Percentiles rank a stretch among this genome's conserved stretches.
phyloP scores from a whole-genome alignment of 2,329 filamentous ascomycete species.

The Tolypocladium ophioglossoides region DNA sequence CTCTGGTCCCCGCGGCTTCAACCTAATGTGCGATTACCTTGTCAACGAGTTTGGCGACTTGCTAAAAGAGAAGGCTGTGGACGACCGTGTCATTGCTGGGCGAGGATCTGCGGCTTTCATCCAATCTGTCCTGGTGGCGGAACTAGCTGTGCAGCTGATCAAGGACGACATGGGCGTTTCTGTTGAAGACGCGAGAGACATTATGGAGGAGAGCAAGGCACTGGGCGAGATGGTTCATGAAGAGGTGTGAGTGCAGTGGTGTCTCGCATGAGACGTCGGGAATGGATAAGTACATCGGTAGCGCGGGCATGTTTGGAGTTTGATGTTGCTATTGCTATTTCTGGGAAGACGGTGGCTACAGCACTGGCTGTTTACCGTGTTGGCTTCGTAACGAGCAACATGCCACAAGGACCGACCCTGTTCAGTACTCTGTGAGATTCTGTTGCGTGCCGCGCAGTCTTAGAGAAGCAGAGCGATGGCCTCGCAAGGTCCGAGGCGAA shows the following conservation, averaged over 20 bases:
- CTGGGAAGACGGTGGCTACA: neutral
- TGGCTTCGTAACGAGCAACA: neutral
- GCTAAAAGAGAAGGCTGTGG: slow-evolving; percentile 50
- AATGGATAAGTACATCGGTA: neutral
- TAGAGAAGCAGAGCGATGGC: slow-evolving; percentile 22
- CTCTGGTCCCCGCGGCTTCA: slow-evolving; percentile 67
- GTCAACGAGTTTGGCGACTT: slow-evolving; percentile 47
- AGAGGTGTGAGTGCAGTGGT: slow-evolving; percentile 27
- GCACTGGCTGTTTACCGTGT: neutral
- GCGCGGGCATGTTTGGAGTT: neutral
- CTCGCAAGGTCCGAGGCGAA: slow-evolving; percentile 26
- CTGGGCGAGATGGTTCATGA: slow-evolving; percentile 60
- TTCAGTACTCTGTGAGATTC: neutral
- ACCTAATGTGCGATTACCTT: slow-evolving; percentile 60
- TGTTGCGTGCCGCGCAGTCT: slow-evolving; percentile 1
- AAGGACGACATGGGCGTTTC: slow-evolving; percentile 43
- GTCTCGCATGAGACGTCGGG: neutral
- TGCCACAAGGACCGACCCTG: neutral
- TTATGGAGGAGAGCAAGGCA: slow-evolving; percentile 56
- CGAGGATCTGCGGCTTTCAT: slow-evolving; percentile 60
- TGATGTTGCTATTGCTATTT: neutral
- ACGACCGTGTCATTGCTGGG: slow-evolving; percentile 55
- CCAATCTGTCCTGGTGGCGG: slow-evolving; percentile 67
- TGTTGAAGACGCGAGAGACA: slow-evolving; percentile 32
- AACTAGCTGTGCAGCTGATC: slow-evolving; percentile 46